Evolutionary conservation across 208 protist species (phyloP).

Genomic region (Trypanosoma vivax): DNA sequence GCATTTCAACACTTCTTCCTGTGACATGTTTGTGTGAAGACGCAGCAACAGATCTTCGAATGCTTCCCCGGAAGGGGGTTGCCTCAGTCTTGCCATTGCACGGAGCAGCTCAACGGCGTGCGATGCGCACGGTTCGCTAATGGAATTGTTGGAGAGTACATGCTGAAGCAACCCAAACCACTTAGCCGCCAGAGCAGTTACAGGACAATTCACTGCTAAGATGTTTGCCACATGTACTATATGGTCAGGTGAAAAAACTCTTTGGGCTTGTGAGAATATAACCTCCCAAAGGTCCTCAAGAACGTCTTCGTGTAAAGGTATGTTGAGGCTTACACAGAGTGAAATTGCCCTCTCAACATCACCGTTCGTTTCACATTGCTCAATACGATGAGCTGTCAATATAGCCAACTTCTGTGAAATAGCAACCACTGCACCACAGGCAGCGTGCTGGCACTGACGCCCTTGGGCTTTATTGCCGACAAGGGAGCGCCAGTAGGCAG

Average conservation of each 20-base stretch:
- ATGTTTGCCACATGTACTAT: slow-evolving; percentile 1
- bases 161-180: slow-evolving; percentile 9
- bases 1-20: slow-evolving; percentile 8
- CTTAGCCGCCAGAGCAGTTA: neutral
- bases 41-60: slow-evolving; percentile 12
- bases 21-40: slow-evolving; percentile 14
- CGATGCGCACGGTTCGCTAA: neutral
- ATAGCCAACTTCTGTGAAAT: slow-evolving; percentile 8
- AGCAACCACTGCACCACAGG: neutral
- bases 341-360: slow-evolving; percentile 4
- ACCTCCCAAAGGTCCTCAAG: slow-evolving; percentile 6
- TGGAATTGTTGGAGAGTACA: neutral
- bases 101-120: slow-evolving; percentile 10
- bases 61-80: neutral
- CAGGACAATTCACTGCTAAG: neutral
- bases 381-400: slow-evolving; percentile 15
- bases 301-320: slow-evolving; percentile 9
- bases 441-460: neutral
- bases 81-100: neutral
- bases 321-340: slow-evolving; percentile 10
- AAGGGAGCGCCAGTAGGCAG: slow-evolving; percentile 8
- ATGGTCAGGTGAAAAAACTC: slow-evolving; percentile 1
- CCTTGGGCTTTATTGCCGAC: neutral
- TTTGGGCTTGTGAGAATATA: slow-evolving; percentile 3
- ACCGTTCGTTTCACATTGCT: neutral